Base-by-base conservation (phyloP, 2,329 filamentous ascomycete species). In the Botrytis squamosa region DNA sequence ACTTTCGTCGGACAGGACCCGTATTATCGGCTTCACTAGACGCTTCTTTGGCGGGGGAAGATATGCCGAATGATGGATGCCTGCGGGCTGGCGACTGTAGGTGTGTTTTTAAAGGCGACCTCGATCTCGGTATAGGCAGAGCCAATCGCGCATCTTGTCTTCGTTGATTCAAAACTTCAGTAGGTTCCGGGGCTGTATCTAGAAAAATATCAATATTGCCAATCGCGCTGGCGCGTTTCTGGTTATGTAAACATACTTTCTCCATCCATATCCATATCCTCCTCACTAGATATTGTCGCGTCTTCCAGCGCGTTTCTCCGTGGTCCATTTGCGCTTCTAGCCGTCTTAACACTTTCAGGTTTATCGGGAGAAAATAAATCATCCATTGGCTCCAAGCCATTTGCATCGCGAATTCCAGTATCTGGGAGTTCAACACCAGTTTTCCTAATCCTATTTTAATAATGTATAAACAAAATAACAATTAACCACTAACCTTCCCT, bases 311-410 rank as follows among this genome's bases (percentile, higher is more conserved):
- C 78, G 66, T 75, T 75, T 66, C 73, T 73, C 22, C 55, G 49
- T n/a, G 64, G 60, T 16, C 73, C 75, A 73, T 75, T 76, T 42
- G 29, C 29, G 60, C 74, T 74, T 20, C 55, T 74, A 3, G 64
- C 72, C 29, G 75, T 44, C 33, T 40, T 65, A 18, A 44, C 72
- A 46, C 72, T 76, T 36, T 73, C 76, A 5, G 78, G 84, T 79
- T 91, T 92, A 77, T 89, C 88, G 22, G 95, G 94, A 14, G 95
- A 98, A 83, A 97, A 97, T 77, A 98, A 89, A 77, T 90, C 89
- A 52, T 95, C 93, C 74, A 97, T 88, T 52, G 93, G 92, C 81
- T 98, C 94, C 85, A 99, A 90, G 82, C 95, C 96, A 86, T 97
- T 87, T 82, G 97, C 94, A 83, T 98, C 95, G 84, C 94, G 92